Conservation (phyloP, 805 yeast species). For the Saccharomycopsis sp. region DNA sequence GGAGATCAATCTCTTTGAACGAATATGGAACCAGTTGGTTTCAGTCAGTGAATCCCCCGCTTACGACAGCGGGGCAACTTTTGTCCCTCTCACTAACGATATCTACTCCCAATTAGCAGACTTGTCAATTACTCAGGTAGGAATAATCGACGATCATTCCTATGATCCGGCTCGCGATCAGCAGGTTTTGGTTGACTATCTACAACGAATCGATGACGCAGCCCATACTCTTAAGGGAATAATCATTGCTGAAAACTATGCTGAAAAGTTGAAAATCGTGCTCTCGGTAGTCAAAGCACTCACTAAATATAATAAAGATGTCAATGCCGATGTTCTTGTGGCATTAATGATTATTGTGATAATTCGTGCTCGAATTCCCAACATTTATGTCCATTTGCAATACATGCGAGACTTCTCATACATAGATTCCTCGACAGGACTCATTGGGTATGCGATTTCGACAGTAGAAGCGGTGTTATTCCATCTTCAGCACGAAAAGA, state of each 20-base stretch:
- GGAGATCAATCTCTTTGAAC: constrained; percentile 61
- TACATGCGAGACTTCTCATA: constrained; percentile 60
- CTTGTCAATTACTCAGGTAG: constrained; percentile 38
- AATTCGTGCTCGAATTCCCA: constrained; percentile 49
- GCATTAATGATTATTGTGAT: constrained; percentile 69
- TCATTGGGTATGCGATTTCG: constrained; percentile 69
- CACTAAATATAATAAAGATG: constrained; percentile 32
- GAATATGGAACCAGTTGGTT: constrained; percentile 50
- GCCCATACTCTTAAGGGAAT: constrained; percentile 44
- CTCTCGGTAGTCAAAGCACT: constrained; percentile 46
- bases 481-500: constrained; percentile 43
- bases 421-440: constrained; percentile 38
- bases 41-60: constrained; percentile 24
- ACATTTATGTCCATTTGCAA: constrained; percentile 55
- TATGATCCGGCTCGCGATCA: constrained; percentile 24
- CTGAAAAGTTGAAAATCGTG: constrained; percentile 43
- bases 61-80: no score
- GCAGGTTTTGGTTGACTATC: constrained; percentile 28
- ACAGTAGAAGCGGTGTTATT: constrained; percentile 77
- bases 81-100: no score
- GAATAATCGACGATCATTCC: constrained; percentile 33
- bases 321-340: constrained; percentile 79
- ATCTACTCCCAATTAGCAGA: constrained; percentile 25
- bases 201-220: constrained; percentile 43
- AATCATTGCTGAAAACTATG: constrained; percentile 39